phyloP scores from a whole-genome alignment of 2,329 filamentous ascomycete species.

The Leptographium lundbergii region DNA sequence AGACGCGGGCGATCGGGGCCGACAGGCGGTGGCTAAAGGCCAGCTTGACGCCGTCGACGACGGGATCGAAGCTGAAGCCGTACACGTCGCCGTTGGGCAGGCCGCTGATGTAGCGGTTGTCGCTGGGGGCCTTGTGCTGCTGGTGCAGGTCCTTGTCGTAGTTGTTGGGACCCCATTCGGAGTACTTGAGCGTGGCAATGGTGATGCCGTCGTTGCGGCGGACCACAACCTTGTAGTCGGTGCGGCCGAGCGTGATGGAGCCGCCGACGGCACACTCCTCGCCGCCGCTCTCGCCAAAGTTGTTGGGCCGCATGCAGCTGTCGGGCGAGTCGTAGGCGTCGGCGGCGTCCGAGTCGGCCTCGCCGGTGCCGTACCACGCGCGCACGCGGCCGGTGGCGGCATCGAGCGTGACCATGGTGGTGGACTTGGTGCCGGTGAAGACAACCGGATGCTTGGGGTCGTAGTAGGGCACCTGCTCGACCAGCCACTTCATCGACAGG shows the following conservation, averaged over 20 bases:
- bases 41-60: conserved; percentile 28
- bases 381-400: conserved; percentile 71
- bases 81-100: conserved; percentile 75
- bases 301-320: conserved; percentile 61
- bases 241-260: conserved; percentile 70
- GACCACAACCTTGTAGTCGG: conserved; percentile 83
- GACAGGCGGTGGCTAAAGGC: conserved; percentile 58
- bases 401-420: conserved; percentile 78
- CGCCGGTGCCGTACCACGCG: conserved; percentile 70
- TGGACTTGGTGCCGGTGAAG: conserved; percentile 87
- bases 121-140: conserved; percentile 69
- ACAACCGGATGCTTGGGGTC: conserved; percentile 65
- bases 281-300: conserved; percentile 48
- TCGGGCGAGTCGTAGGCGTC: conserved; percentile 47
- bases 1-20: conserved; percentile 74
- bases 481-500: conserved; percentile 72
- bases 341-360: conserved; percentile 31
- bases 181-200: conserved; percentile 82
- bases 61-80: conserved; percentile 55
- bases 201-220: conserved; percentile 60
- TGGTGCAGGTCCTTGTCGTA: conserved; percentile 76
- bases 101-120: conserved; percentile 80
- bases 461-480: conserved; percentile 69
- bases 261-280: conserved; percentile 71
- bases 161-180: conserved; percentile 90